Percentiles rank a stretch among this genome's conserved stretches.
phyloP scores from a whole-genome alignment of 179 eudicot genomes.

The Amaranthus tricolor region DNA sequence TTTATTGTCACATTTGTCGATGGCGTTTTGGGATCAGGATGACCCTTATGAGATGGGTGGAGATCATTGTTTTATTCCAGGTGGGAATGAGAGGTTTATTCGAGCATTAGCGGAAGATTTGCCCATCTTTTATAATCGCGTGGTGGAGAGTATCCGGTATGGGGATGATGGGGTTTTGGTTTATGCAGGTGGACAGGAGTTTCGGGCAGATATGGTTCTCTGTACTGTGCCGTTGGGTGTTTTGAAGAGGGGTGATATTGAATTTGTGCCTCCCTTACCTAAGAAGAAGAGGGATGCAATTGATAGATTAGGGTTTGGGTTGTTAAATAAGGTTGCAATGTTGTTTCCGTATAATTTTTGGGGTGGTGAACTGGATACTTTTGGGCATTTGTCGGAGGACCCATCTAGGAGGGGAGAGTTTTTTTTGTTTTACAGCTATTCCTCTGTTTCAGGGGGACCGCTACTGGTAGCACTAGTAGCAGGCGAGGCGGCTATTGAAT shows the following conservation, averaged over 20 bases:
- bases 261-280: slow-evolving; percentile 88
- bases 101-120: slow-evolving; percentile 80
- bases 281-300: slow-evolving; percentile 76
- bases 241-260: slow-evolving; percentile 66
- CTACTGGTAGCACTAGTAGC: slow-evolving; percentile 94
- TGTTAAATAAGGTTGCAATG: slow-evolving; percentile 95
- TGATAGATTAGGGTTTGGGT: slow-evolving; percentile 82
- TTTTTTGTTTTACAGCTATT: slow-evolving; percentile 89
- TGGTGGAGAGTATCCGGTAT: slow-evolving; percentile 65
- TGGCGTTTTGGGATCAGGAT: slow-evolving; percentile 99
- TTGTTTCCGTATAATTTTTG: slow-evolving; percentile 91
- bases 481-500: slow-evolving; percentile 88
- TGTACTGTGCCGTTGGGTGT: slow-evolving; percentile 91
- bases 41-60: slow-evolving; percentile 99
- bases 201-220: slow-evolving; percentile 82
- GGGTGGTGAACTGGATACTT: slow-evolving; percentile 95
- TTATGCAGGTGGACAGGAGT: slow-evolving; percentile 69
- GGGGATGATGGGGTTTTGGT: slow-evolving; percentile 86
- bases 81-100: slow-evolving; percentile 87
- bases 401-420: slow-evolving; percentile 86
- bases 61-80: slow-evolving; percentile 96
- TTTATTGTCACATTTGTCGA: slow-evolving; percentile 71
- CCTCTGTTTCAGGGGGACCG: slow-evolving; percentile 96
- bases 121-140: slow-evolving; percentile 62
- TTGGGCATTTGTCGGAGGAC: slow-evolving; percentile 84